Evolutionary conservation across 2,329 filamentous ascomycete species (phyloP), one percentile per base, ranked within the genome.

Genomic region (Coniochaeta prunicola): DNA sequence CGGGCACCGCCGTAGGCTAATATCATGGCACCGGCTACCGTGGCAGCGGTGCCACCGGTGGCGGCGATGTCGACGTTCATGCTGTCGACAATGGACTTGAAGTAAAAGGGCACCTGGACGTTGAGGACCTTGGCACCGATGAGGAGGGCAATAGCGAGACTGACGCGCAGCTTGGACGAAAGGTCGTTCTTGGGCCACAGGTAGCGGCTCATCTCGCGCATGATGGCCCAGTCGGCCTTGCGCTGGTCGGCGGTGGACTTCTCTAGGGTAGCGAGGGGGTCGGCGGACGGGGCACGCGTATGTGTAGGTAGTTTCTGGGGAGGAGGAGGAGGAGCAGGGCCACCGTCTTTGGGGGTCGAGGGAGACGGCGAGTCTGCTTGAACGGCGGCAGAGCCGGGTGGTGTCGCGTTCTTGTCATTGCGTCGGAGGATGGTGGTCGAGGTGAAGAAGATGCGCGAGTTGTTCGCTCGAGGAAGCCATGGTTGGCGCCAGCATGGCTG

Each of bases 41-140:
- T 92, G 57, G 88, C 90, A 30, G 91, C 92, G 0, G 92, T 96
- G 8, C 92, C 92, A n/a, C 92, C 93, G 6, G 90, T 77, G 17
- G 88, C 82, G n/a, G 85, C 83, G 70, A 96, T 87, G 73, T 99
- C 94, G 65, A 99, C 84, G 72, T 99, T 99, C 91, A 99, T 96
- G 21, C 91, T 87, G 73, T 99, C 96, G 45, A 99, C 91, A 64
- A 99, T 97, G 73, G 79, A 92, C 80, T 97, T 97, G 80, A 99
- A 99, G 79, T 97, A 99, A 71, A 99, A 99, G 0, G 94, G 94
- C 53, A 99, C 91, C 77, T 99, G 92, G 17, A 99, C 94, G 73
- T 97, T 99, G 68, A 99, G 80, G 55, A 96, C 85, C 81, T 99
- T 99, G 70, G 92, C 91, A 60, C 92, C 91, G 24, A 99, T 76